phyloP scores from a whole-genome alignment of 768 basidiomycete genomes.

The Amanita jacksonii region DNA sequence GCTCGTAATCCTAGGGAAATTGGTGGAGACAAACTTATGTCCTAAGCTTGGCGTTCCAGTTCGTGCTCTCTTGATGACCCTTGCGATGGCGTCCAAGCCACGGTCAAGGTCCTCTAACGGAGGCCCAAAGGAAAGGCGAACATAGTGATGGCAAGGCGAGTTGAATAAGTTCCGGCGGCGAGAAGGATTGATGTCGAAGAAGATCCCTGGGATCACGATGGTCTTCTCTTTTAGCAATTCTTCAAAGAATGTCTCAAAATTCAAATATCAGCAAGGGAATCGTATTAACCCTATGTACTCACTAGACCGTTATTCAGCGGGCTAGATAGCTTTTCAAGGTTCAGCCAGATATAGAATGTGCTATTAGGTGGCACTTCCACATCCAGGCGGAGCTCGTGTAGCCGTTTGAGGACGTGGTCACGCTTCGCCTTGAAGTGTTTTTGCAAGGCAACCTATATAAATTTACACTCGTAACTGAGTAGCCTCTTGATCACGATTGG shows the following conservation, averaged over 20 bases:
- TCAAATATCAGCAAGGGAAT: background rate
- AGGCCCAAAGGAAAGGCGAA: slow-evolving; percentile 82
- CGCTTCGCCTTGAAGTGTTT: slow-evolving; percentile 88
- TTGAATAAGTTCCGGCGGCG: slow-evolving; percentile 85
- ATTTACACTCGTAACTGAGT: too few relatives aligned
- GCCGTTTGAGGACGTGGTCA: slow-evolving; percentile 79
- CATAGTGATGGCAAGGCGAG: slow-evolving; percentile 85
- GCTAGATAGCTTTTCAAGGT: slow-evolving; percentile 65
- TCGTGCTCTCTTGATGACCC: slow-evolving; percentile 63
- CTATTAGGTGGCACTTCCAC: slow-evolving; percentile 67
- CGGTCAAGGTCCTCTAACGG: slow-evolving; percentile 71
- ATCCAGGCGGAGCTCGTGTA: slow-evolving; percentile 67
- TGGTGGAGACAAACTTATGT: slow-evolving; percentile 37
- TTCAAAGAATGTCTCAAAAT: slow-evolving; percentile 77
- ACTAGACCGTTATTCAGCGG: slow-evolving; percentile 87
- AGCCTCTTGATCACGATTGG: background rate
- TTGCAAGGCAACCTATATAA: slow-evolving; percentile 61
- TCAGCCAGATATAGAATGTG: slow-evolving; percentile 95
- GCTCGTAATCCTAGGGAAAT: background rate
- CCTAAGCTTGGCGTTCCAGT: slow-evolving; percentile 55
- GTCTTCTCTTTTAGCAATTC: slow-evolving; percentile 86
- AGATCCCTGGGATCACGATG: slow-evolving; percentile 86
- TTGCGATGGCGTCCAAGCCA: slow-evolving; percentile 80
- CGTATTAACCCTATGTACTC: slow-evolving; percentile 9
- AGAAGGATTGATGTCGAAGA: slow-evolving; percentile 76